A percentile compares a stretch with the other conserved stretches of the same genome.
phyloP scores from a whole-genome alignment of 306 rosid species.

The Sechiopsis laciniata region DNA sequence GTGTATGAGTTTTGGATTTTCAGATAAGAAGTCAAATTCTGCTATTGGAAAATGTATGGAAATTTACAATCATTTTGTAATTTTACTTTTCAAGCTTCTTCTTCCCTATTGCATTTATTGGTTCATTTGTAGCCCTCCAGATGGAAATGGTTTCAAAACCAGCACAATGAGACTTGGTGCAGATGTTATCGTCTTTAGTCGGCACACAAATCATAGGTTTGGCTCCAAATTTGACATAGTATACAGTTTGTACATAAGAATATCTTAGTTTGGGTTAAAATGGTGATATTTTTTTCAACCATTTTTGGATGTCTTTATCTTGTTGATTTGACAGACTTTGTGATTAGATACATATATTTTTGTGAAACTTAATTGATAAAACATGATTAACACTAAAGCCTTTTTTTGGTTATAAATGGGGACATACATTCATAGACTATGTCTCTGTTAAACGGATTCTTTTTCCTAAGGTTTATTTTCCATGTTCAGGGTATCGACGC shows the following conservation, averaged over 20 bases:
- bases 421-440: background rate
- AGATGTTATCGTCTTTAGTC: conserved; percentile 80
- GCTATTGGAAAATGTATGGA: conserved; percentile 87
- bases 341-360: too few species aligned
- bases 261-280: conserved; percentile 6
- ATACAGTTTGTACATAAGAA: background rate
- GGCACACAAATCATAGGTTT: conserved; percentile 54
- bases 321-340: too few species aligned
- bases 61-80: conserved; percentile 26
- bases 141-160: conserved; percentile 99
- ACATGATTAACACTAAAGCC: background rate
- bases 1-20: conserved; percentile 96
- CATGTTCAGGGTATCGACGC: conserved; percentile 63
- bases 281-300: background rate
- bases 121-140: conserved; percentile 47
- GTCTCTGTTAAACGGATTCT: conserved; percentile 9
- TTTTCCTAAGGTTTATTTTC: conserved; percentile 21
- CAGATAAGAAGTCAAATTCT: conserved; percentile 49
- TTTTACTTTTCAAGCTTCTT: conserved; percentile 22
- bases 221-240: conserved; percentile 18
- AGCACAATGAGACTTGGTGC: conserved; percentile 98
- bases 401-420: background rate
- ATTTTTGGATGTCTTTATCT: background rate
- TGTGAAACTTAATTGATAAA: conserved; percentile 3
- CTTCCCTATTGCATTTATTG: conserved; percentile 28